Evolutionary conservation across 805 yeast species (phyloP).

Genomic region (Lipomyces orientalis): DNA sequence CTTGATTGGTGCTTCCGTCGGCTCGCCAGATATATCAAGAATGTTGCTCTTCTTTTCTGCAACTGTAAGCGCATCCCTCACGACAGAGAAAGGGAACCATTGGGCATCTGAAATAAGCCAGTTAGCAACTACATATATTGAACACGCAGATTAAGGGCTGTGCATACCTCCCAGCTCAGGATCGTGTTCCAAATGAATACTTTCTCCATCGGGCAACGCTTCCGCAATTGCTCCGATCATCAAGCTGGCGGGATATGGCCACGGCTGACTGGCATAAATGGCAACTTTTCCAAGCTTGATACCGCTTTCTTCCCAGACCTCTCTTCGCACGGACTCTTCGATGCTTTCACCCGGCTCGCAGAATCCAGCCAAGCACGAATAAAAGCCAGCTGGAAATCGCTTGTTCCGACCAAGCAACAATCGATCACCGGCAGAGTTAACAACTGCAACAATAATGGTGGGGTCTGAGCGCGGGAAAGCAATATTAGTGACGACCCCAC

Average conservation of each 20-base stretch:
- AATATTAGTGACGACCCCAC: slow-evolving; percentile 66
- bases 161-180: slow-evolving; percentile 63
- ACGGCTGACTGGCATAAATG: slow-evolving; percentile 82
- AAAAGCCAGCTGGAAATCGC: slow-evolving; percentile 59
- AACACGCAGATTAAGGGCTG: not conserved
- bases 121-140: not conserved
- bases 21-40: slow-evolving; percentile 23
- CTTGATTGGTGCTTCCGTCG: slow-evolving; percentile 29
- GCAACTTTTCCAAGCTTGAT: slow-evolving; percentile 63
- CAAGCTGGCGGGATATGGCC: slow-evolving; percentile 95
- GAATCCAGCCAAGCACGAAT: slow-evolving; percentile 91
- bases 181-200: slow-evolving; percentile 77
- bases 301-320: slow-evolving; percentile 96
- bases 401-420: slow-evolving; percentile 73
- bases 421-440: slow-evolving; percentile 63
- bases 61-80: slow-evolving; percentile 50
- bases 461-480: slow-evolving; percentile 94
- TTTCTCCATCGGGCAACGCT: slow-evolving; percentile 67
- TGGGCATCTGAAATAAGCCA: slow-evolving; percentile 63
- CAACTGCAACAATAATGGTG: slow-evolving; percentile 79
- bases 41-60: slow-evolving; percentile 30
- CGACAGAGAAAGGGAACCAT: slow-evolving; percentile 72
- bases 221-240: slow-evolving; percentile 94
- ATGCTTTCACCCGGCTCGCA: slow-evolving; percentile 94
- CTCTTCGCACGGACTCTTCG: slow-evolving; percentile 85